A percentile compares a stretch with the other conserved stretches of the same genome.
These are phyloP conservation scores for Eimeria maxima DNA, from an alignment of 169 alveolate genomes.

Conservation along the genomic window DNA sequence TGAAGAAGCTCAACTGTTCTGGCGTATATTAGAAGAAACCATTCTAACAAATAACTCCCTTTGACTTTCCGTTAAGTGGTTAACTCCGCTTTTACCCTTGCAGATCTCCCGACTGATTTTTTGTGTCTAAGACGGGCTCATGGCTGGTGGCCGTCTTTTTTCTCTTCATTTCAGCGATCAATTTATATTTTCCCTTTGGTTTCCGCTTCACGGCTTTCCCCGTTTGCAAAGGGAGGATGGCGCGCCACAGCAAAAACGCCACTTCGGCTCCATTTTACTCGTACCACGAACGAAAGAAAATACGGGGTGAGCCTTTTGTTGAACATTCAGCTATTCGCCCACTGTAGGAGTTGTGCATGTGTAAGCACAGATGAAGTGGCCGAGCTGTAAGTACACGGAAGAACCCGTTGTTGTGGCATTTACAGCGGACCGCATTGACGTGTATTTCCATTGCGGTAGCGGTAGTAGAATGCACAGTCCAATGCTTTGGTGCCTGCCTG, in stretches of 20 bases:
- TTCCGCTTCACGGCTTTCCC: not conserved
- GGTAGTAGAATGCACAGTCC: not conserved
- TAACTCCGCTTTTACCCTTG: not conserved
- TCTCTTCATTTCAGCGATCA: not conserved
- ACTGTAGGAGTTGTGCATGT: not conserved
- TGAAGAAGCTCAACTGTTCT: not conserved
- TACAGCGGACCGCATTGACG: not conserved
- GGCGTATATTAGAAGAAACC: not conserved
- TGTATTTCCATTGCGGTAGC: not conserved
- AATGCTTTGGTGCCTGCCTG: not conserved
- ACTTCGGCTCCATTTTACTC: conserved; percentile 75
- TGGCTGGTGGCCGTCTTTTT: not conserved
- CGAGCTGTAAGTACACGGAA: not conserved
- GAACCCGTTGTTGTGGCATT: not conserved
- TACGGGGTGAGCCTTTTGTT: conserved; percentile 46
- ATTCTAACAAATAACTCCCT: not conserved
- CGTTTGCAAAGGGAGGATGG: not conserved
- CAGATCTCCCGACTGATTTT: not conserved
- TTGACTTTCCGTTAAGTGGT: not conserved
- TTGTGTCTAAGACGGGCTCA: not conserved
- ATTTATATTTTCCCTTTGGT: not conserved
- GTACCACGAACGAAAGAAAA: conserved; percentile 75
- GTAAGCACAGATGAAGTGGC: not conserved
- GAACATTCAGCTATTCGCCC: not conserved
- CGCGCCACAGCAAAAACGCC: conserved; percentile 80